Percentiles rank a stretch among this genome's conserved stretches.
phyloP scores from a whole-genome alignment of 345 rosid species.

The Syzygium aqueum region DNA sequence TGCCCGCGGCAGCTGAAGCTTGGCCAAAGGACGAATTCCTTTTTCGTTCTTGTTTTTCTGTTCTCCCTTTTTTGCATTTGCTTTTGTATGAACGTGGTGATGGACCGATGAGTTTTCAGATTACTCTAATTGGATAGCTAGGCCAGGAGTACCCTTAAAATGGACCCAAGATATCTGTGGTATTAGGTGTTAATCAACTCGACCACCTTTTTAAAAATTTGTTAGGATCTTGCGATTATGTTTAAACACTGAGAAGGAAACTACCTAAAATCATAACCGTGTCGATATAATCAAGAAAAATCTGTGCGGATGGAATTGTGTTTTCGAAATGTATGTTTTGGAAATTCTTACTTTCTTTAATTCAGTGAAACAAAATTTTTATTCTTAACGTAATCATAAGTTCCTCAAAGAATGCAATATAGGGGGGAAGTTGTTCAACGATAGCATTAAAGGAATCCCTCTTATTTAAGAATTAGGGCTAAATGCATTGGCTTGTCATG shows the following conservation, averaged over 20 bases:
- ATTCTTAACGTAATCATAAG: not conserved
- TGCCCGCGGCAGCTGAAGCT: conserved; percentile 11
- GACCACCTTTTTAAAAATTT: not conserved
- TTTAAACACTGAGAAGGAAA: not conserved
- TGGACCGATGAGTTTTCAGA: not conserved
- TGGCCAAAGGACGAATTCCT: not conserved
- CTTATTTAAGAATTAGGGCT: too few relatives aligned
- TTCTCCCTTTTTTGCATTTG: not conserved
- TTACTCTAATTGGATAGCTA: not conserved
- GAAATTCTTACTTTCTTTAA: not conserved
- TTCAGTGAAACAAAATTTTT: not conserved
- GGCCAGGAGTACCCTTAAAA: not conserved
- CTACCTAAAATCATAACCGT: not conserved
- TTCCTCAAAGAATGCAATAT: not conserved
- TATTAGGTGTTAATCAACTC: not conserved
- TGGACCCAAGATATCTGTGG: not conserved
- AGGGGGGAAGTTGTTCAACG: not conserved
- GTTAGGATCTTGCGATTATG: not conserved
- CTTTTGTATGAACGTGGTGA: not conserved
- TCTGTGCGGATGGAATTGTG: not conserved
- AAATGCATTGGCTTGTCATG: too few relatives aligned
- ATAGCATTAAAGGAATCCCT: not conserved
- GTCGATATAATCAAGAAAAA: not conserved
- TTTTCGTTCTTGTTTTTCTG: not conserved
- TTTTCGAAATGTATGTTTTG: not conserved